phyloP scores from a whole-genome alignment of 768 basidiomycete species.

The Phylloporus arenicola region DNA sequence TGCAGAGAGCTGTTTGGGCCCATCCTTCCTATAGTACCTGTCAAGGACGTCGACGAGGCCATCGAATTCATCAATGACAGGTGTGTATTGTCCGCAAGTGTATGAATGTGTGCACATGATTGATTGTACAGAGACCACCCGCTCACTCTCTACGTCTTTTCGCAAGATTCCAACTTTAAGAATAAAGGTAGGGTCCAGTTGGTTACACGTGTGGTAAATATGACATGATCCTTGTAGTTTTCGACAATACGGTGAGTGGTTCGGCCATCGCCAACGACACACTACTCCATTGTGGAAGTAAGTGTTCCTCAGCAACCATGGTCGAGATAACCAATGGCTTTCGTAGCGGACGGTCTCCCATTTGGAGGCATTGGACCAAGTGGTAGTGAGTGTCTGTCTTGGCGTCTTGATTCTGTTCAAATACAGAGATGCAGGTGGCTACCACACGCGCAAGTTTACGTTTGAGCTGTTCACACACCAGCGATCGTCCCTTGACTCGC shows the following conservation, averaged over 20 bases:
- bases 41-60: conserved; percentile 66
- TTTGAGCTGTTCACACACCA: conserved; percentile 79
- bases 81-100: conserved; percentile 30
- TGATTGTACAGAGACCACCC: conserved; percentile 56
- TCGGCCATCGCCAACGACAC: conserved; percentile 65
- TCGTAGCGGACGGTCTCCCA: conserved; percentile 54
- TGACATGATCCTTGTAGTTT: conserved; percentile 39
- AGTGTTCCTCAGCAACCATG: conserved; percentile 5
- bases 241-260: conserved; percentile 67
- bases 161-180: conserved; percentile 53
- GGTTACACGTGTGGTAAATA: neutral
- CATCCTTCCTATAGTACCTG: conserved; percentile 66
- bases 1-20: conserved; percentile 82
- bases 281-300: conserved; percentile 55
- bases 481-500: conserved; percentile 48
- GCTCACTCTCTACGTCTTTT: conserved; percentile 74
- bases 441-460: conserved; percentile 64
- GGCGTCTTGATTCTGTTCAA: neutral
- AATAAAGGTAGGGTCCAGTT: conserved; percentile 44
- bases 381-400: conserved; percentile 49
- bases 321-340: neutral
- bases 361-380: conserved; percentile 72
- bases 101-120: neutral
- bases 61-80: conserved; percentile 60
- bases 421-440: conserved; percentile 41